These are phyloP conservation scores for Agrocybe praecox DNA, from an alignment of 768 basidiomycete genomes.

Conservation along the genomic window DNA sequence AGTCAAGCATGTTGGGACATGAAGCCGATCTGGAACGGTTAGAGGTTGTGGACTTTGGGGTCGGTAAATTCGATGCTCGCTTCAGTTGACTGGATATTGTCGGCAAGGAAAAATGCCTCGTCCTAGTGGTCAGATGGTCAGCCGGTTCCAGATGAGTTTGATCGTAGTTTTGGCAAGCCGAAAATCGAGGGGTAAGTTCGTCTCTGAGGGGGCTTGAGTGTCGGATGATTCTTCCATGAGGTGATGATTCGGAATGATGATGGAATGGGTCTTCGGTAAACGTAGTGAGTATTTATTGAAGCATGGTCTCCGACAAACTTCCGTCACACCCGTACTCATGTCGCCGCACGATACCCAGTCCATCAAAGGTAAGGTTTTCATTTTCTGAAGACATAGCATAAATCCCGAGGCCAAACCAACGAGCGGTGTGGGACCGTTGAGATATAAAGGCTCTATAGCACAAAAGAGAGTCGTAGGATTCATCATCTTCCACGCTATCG, in stretches of 20 bases:
- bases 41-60: too few relatives aligned
- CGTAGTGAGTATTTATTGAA: constrained; percentile 19
- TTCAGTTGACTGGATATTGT: too few relatives aligned
- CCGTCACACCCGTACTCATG: too few relatives aligned
- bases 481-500: constrained; percentile 13
- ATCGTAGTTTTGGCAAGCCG: too few relatives aligned
- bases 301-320: constrained; percentile 20
- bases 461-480: constrained; percentile 6
- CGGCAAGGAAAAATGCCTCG: neutral
- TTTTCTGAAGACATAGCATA: constrained; percentile 7
- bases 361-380: neutral
- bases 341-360: neutral
- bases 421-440: neutral
- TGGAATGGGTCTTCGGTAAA: constrained; percentile 24
- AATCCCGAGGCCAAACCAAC: constrained; percentile 15
- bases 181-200: too few relatives aligned
- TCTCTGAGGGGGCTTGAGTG: too few relatives aligned
- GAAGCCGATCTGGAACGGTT: too few relatives aligned
- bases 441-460: constrained; percentile 1
- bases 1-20: too few relatives aligned
- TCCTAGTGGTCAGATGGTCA: too few relatives aligned
- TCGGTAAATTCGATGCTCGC: too few relatives aligned
- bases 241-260: neutral
- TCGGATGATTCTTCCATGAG: too few relatives aligned
- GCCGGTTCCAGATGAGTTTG: too few relatives aligned